Evolutionary conservation across 2,329 filamentous ascomycete species (phyloP).

Genomic region (Xylaria sp.): DNA sequence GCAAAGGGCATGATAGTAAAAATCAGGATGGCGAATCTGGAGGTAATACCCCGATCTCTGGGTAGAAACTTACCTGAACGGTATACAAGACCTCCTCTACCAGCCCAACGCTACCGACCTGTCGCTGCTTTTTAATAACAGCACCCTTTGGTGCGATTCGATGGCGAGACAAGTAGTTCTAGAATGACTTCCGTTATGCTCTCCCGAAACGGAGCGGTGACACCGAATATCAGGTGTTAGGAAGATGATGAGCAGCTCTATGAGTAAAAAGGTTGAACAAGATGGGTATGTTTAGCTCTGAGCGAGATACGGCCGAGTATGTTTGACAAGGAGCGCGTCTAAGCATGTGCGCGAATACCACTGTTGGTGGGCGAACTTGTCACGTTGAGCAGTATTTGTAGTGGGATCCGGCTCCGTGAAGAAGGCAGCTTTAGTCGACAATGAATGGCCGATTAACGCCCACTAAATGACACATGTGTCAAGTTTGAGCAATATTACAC

Average conservation of each 20-base stretch:
- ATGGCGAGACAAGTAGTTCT: neutral
- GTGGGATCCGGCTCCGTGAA: slow-evolving; percentile 17
- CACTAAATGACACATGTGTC: slow-evolving; percentile 32
- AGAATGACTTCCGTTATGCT: neutral
- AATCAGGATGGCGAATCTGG: neutral
- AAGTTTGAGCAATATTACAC: slow-evolving; percentile 46
- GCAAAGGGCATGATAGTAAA: neutral
- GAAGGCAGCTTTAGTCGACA: slow-evolving; percentile 37
- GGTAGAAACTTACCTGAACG: slow-evolving; percentile 23
- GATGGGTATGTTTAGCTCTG: slow-evolving; percentile 9
- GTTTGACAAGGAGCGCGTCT: slow-evolving; percentile 34
- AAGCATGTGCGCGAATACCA: slow-evolving; percentile 32
- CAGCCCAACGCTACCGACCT: slow-evolving; percentile 6
- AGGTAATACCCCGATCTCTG: neutral
- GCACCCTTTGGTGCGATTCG: neutral
- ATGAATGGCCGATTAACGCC: slow-evolving; percentile 33
- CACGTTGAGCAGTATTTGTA: slow-evolving; percentile 12
- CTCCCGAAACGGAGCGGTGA: neutral
- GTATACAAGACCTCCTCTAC: neutral
- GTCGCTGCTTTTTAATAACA: neutral
- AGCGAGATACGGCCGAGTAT: slow-evolving; percentile 37
- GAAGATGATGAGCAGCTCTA: slow-evolving; percentile 2
- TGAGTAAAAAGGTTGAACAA: slow-evolving; percentile 7
- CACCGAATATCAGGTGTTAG: slow-evolving; percentile 13
- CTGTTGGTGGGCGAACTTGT: slow-evolving; percentile 6